Conservation (phyloP, 2,329 filamentous ascomycete genomes). For the Cephalotrichum gorgonifer region DNA sequence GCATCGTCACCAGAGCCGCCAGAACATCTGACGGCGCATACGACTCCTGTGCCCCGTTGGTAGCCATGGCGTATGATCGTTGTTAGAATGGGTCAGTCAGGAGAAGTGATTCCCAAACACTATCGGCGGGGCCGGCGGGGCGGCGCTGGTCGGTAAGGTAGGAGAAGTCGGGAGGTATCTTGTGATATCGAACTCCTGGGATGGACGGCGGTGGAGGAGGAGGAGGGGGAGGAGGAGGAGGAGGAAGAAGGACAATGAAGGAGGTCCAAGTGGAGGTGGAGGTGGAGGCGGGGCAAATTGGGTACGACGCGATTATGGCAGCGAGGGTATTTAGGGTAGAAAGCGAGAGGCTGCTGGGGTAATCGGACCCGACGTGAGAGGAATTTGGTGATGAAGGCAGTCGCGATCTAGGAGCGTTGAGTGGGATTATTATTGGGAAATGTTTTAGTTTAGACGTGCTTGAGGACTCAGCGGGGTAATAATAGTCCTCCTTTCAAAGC, state of each 20-base stretch:
- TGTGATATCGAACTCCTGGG: not conserved
- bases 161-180: not conserved
- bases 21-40: constrained; percentile 70
- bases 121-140: not conserved
- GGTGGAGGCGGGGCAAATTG: not conserved
- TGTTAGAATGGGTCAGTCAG: not conserved
- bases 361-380: not conserved
- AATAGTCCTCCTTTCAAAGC: not conserved
- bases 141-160: not conserved
- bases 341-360: not conserved
- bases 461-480: not conserved
- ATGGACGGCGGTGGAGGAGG: not conserved
- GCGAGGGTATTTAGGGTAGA: not conserved
- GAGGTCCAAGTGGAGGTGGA: not conserved
- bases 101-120: not conserved
- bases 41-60: constrained; percentile 53
- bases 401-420: not conserved
- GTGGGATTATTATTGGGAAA: not conserved
- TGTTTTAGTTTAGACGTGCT: not conserved
- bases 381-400: not conserved
- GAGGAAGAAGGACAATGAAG: not conserved
- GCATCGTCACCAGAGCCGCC: constrained; percentile 84
- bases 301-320: not conserved
- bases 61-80: constrained; percentile 46
- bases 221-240: not conserved